Evolutionary conservation across 2,329 filamentous ascomycete genomes (phyloP).

Genomic region (Trichocomaceae sp.): DNA sequence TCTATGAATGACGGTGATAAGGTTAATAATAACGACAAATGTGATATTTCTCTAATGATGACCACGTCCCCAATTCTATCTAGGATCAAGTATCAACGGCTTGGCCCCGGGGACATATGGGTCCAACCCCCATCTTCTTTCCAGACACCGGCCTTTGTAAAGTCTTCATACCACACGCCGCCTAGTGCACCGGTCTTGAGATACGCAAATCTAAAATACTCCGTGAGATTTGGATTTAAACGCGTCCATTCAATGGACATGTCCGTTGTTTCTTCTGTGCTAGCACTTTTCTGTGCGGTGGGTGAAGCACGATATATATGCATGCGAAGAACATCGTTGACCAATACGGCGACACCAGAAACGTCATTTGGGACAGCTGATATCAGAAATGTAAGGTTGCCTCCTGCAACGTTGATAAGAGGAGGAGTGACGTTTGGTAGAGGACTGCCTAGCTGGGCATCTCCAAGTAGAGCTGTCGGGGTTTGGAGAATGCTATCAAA

Average conservation of each 20-base stretch:
- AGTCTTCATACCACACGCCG: conserved; percentile 37
- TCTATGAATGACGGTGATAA: not conserved
- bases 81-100: not conserved
- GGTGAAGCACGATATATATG: conserved; percentile 38
- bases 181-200: conserved; percentile 31
- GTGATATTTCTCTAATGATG: not conserved
- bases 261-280: not conserved
- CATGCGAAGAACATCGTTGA: conserved; percentile 57
- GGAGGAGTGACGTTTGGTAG: conserved; percentile 26
- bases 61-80: not conserved
- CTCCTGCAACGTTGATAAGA: conserved; percentile 13
- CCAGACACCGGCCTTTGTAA: conserved; percentile 31
- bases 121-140: conserved; percentile 20
- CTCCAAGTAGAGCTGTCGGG: conserved; percentile 41
- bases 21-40: not conserved
- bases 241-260: conserved; percentile 31
- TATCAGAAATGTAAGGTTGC: conserved; percentile 34
- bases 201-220: conserved; percentile 41
- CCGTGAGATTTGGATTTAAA: conserved; percentile 22
- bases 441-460: conserved; percentile 27
- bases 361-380: conserved; percentile 24
- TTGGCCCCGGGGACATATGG: conserved; percentile 11
- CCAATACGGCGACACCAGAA: conserved; percentile 53
- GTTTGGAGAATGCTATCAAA: conserved; percentile 56
- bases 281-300: not conserved